Evolutionary conservation across 805 yeast genomes (phyloP).

Genomic region (Wickerhamomyces canadensis): DNA sequence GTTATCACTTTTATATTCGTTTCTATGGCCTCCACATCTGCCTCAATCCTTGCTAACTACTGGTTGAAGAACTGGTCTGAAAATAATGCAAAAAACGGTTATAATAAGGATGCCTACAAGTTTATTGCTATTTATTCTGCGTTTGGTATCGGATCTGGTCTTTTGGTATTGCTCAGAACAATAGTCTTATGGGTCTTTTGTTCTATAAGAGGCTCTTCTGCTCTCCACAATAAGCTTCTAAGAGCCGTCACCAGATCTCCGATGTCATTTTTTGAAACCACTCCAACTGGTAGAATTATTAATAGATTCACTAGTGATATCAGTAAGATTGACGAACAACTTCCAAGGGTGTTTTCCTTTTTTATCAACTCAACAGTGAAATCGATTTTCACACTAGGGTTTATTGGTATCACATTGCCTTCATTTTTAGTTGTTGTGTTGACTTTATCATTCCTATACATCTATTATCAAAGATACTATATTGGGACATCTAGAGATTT

Average conservation of each 20-base stretch:
- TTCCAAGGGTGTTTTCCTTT: conserved; percentile 49
- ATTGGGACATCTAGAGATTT: conserved; percentile 70
- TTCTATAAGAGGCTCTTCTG: conserved; percentile 50
- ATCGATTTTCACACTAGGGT: conserved; percentile 43
- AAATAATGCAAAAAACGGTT: conserved; percentile 33
- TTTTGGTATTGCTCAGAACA: conserved; percentile 40
- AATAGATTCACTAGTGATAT: conserved; percentile 64
- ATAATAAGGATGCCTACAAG: conserved; percentile 36
- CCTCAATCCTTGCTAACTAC: conserved; percentile 42
- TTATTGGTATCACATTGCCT: conserved; percentile 53
- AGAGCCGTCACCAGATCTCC: conserved; percentile 49
- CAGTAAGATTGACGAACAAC: conserved; percentile 45
- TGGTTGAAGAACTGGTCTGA: conserved; percentile 74
- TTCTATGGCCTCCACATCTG: conserved; percentile 31
- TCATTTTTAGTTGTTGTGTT: conserved; percentile 42
- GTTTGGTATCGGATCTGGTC: conserved; percentile 48
- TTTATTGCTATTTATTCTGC: conserved; percentile 51
- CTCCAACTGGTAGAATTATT: conserved; percentile 62
- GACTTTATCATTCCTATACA: conserved; percentile 45
- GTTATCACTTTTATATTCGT: conserved; percentile 34
- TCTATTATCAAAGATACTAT: conserved; percentile 67
- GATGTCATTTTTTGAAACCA: conserved; percentile 63
- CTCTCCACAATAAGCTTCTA: conserved; percentile 54
- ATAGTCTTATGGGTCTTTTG: conserved; percentile 46
- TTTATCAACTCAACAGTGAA: conserved; percentile 40